Base-by-base conservation (phyloP, 208 protist genomes). In the Plasmodiophora brassicae region DNA sequence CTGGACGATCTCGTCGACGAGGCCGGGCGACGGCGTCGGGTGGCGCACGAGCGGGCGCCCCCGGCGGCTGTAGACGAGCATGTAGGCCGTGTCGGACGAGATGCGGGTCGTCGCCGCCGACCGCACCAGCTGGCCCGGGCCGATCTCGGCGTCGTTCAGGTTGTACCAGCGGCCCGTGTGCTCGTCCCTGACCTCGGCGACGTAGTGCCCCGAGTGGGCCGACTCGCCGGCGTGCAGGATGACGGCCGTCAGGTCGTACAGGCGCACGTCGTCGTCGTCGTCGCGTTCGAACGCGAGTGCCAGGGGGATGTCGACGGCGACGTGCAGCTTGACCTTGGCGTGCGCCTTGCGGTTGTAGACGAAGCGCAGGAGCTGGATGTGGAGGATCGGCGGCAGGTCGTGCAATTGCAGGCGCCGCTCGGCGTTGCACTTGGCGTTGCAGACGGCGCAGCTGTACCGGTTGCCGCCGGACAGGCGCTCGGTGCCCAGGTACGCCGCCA, bases 241-340 rank as follows among this genome's bases (percentile, higher is more conserved):
- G 14, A 78, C 65, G 5, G 65, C n/a, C 14, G 65, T 36, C 65
- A 78, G n/a, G 41, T 78, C 65, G n/a, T 78, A 78, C 5, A 78
- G 32, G 14, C 32, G 32, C 14, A 78, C 5, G 5, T 78, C 65
- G 32, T 78, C 5, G 32, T n/a, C n/a, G 5, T 78, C 65, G 14
- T n/a, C n/a, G n/a, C 41, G 32, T 32, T 78, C 32, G n/a, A 78
- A 78, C 5, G 65, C n/a, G 5, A 78, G n/a, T 44, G 41, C 65
- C 65, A 78, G n/a, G 10, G 65, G 65, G n/a, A 78, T 78, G n/a
- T 78, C 65, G n/a, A 78, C 65, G n/a, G 65, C 65, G 41, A 78
- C 41, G 65, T 78, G 65, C 65, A 78, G 65, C n/a, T 78, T 78
- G 65, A 78, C 65, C 20, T 78, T 78, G 32, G 65, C 41, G 32